These are phyloP conservation scores for Lomentospora prolificans DNA, from an alignment of 2,329 filamentous ascomycete genomes.

Conservation along the genomic window DNA sequence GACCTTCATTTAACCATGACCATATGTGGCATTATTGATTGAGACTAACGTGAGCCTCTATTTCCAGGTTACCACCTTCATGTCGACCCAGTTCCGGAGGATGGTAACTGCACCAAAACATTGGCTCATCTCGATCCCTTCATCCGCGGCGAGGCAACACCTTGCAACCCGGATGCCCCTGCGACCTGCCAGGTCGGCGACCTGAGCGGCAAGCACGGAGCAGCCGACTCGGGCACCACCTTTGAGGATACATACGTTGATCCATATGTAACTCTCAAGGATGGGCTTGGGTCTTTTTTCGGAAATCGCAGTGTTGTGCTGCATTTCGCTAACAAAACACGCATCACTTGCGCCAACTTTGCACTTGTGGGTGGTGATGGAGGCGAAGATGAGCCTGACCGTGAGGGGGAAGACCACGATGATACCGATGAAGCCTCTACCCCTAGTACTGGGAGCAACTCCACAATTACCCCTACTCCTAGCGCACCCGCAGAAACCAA, in stretches of 20 bases:
- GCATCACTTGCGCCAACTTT: slow-evolving; percentile 58
- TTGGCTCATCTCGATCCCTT: slow-evolving; percentile 63
- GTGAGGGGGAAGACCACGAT: not conserved
- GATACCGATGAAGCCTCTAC: not conserved
- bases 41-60: too few relatives aligned
- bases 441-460: not conserved
- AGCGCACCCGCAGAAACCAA: not conserved
- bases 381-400: not conserved
- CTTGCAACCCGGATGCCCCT: slow-evolving; percentile 48
- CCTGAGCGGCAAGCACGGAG: slow-evolving; percentile 63
- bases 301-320: slow-evolving; percentile 56
- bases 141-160: slow-evolving; percentile 48
- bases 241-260: slow-evolving; percentile 45
- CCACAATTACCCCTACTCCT: not conserved
- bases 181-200: slow-evolving; percentile 68
- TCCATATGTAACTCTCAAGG: slow-evolving; percentile 43
- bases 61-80: slow-evolving; percentile 65
- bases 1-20: too few relatives aligned
- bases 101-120: slow-evolving; percentile 64
- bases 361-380: slow-evolving; percentile 9
- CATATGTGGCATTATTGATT: too few relatives aligned
- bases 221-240: slow-evolving; percentile 36
- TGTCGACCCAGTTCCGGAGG: slow-evolving; percentile 46
- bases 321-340: slow-evolving; percentile 54
- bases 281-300: slow-evolving; percentile 46